phyloP scores from a whole-genome alignment of 192 early-diverging fungal genomes.

The Entomortierella lignicola region DNA sequence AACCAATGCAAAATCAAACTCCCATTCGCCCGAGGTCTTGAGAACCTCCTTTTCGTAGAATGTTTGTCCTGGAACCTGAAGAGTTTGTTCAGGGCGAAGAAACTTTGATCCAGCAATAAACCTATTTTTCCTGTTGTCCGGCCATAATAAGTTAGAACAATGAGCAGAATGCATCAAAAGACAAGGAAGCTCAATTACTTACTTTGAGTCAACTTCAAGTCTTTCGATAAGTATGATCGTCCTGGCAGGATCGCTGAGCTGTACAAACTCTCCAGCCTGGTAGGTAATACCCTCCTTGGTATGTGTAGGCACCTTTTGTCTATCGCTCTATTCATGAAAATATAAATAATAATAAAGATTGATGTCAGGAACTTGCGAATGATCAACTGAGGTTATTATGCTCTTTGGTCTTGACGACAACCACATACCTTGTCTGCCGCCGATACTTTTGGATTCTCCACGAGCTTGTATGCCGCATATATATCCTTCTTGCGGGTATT shows the following conservation, averaged over 20 bases:
- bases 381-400: not conserved
- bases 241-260: slow-evolving; percentile 19
- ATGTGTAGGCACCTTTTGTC: slow-evolving; percentile 13
- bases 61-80: slow-evolving; percentile 44
- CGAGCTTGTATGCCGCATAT: slow-evolving; percentile 28
- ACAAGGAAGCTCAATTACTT: too few species aligned
- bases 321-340: slow-evolving; percentile 8
- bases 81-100: slow-evolving; percentile 47
- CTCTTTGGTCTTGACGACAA: not conserved
- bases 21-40: slow-evolving; percentile 50
- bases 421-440: slow-evolving; percentile 22
- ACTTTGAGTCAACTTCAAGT: slow-evolving; percentile 41
- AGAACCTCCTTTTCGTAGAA: slow-evolving; percentile 55
- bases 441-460: slow-evolving; percentile 19
- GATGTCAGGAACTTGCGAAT: not conserved
- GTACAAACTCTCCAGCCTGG: slow-evolving; percentile 40
- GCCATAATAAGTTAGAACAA: too few species aligned
- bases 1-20: slow-evolving; percentile 43
- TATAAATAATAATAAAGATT: not conserved
- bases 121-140: slow-evolving; percentile 16
- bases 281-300: slow-evolving; percentile 19
- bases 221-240: slow-evolving; percentile 46
- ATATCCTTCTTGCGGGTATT: slow-evolving; percentile 49
- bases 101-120: slow-evolving; percentile 51
- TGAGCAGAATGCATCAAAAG: too few species aligned